A percentile compares a stretch with the other conserved stretches of the same genome.
Evolutionary conservation across 2,329 filamentous ascomycete species (phyloP).

Genomic region (Gnomoniopsis sp.): DNA sequence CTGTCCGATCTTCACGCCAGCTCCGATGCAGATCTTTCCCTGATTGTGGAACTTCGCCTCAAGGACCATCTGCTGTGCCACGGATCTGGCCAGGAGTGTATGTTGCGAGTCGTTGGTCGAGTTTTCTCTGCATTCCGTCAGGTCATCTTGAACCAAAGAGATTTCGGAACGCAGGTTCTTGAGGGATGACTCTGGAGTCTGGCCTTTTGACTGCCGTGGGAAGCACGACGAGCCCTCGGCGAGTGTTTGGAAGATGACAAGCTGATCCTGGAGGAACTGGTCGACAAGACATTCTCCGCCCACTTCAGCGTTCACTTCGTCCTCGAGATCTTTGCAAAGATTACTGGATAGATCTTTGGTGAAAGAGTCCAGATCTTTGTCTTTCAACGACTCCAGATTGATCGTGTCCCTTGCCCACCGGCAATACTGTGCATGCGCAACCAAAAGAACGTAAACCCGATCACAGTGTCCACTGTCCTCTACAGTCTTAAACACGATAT

Average conservation of each 20-base stretch:
- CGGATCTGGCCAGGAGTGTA: conserved; percentile 5
- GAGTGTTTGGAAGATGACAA: conserved; percentile 58
- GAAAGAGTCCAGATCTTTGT: conserved; percentile 24
- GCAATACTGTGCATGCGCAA: conserved; percentile 47
- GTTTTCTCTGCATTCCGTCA: neutral
- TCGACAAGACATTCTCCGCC: conserved; percentile 47
- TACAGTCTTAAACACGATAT: conserved; percentile 41
- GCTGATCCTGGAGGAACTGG: conserved; percentile 57
- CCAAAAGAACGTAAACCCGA: conserved; percentile 54
- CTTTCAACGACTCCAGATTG: conserved; percentile 23
- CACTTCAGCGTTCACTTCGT: conserved; percentile 34
- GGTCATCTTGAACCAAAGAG: neutral
- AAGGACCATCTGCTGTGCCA: conserved; percentile 2
- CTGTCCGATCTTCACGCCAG: conserved; percentile 1
- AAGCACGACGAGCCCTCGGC: conserved; percentile 51
- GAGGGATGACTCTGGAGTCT: neutral
- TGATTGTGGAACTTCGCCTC: neutral
- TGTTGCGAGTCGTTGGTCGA: conserved; percentile 5
- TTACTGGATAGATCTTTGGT: conserved; percentile 38
- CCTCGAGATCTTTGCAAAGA: conserved; percentile 42
- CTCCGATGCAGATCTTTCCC: conserved; percentile 10
- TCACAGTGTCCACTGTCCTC: conserved; percentile 50
- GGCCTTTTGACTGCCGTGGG: conserved; percentile 19
- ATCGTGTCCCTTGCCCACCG: conserved; percentile 47
- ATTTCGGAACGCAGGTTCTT: neutral